Evolutionary conservation across 148 eudicot genomes (phyloP).

Genomic region (Polygonum maritimum): DNA sequence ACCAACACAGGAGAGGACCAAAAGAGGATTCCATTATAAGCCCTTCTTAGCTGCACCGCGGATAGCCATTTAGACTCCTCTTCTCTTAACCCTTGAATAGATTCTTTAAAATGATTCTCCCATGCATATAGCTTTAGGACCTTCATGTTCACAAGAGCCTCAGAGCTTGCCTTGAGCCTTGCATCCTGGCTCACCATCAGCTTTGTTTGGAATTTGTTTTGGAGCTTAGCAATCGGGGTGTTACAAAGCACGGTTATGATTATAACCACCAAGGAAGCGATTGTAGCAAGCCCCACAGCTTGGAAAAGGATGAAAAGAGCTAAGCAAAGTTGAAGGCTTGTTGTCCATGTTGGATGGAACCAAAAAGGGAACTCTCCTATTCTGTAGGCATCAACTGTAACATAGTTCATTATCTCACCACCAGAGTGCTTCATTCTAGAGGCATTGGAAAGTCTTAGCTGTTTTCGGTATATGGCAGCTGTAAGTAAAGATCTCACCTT

Average conservation of each 20-base stretch:
- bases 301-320: slow-evolving; percentile 51
- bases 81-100: slow-evolving; percentile 49
- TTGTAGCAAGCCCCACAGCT: slow-evolving; percentile 70
- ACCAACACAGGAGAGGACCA: slow-evolving; percentile 84
- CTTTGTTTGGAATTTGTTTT: slow-evolving; percentile 62
- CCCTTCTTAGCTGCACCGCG: slow-evolving; percentile 52
- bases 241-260: slow-evolving; percentile 68
- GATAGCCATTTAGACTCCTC: slow-evolving; percentile 56
- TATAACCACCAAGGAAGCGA: slow-evolving; percentile 58
- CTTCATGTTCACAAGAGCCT: slow-evolving; percentile 85
- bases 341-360: slow-evolving; percentile 83
- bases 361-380: slow-evolving; percentile 87
- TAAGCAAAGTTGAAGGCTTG: slow-evolving; percentile 58
- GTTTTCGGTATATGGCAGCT: slow-evolving; percentile 74
- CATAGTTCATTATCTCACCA: slow-evolving; percentile 88
- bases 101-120: slow-evolving; percentile 72
- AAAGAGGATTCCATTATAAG: slow-evolving; percentile 58
- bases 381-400: slow-evolving; percentile 70
- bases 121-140: slow-evolving; percentile 77
- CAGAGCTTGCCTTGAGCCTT: slow-evolving; percentile 57
- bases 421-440: slow-evolving; percentile 59
- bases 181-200: slow-evolving; percentile 77
- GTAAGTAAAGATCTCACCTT: slow-evolving; percentile 66
- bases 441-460: slow-evolving; percentile 58
- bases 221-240: slow-evolving; percentile 63